Evolutionary conservation across 2,329 filamentous ascomycete species (phyloP).

Genomic region (Exophiala mesophila): DNA sequence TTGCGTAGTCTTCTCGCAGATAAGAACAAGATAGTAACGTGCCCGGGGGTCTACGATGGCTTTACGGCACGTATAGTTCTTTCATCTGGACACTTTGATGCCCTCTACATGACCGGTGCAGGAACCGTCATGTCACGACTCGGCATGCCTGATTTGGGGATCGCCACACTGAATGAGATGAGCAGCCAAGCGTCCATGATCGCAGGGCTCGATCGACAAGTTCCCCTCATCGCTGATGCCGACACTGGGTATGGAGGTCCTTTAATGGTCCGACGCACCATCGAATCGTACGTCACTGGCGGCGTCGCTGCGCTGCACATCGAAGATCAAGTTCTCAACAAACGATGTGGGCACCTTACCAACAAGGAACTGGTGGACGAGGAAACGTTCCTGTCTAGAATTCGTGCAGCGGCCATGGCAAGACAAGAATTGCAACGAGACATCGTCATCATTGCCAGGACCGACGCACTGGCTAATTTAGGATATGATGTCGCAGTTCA

Average conservation of each 20-base stretch:
- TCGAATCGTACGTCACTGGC: conserved; percentile 46
- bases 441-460: conserved; percentile 41
- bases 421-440: conserved; percentile 35
- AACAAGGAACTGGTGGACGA: conserved; percentile 38
- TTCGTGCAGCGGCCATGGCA: conserved; percentile 39
- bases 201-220: conserved; percentile 44
- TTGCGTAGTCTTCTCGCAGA: not conserved
- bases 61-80: conserved; percentile 54
- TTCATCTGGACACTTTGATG: conserved; percentile 56
- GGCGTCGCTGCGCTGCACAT: conserved; percentile 54
- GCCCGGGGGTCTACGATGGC: conserved; percentile 64
- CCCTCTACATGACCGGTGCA: conserved; percentile 60
- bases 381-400: conserved; percentile 32
- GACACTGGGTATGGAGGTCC: conserved; percentile 50
- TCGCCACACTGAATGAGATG: conserved; percentile 51
- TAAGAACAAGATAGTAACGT: conserved; percentile 3
- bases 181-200: conserved; percentile 50
- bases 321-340: conserved; percentile 44
- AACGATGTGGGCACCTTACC: conserved; percentile 38
- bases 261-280: conserved; percentile 45
- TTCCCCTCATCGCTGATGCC: conserved; percentile 50
- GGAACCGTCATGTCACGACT: conserved; percentile 46
- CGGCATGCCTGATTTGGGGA: conserved; percentile 48
- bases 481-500: conserved; percentile 38
- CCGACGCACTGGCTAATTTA: conserved; percentile 31